These are phyloP conservation scores for Detonula confervacea DNA, from an alignment of 352 stramenopile species.

Conservation along the genomic window DNA sequence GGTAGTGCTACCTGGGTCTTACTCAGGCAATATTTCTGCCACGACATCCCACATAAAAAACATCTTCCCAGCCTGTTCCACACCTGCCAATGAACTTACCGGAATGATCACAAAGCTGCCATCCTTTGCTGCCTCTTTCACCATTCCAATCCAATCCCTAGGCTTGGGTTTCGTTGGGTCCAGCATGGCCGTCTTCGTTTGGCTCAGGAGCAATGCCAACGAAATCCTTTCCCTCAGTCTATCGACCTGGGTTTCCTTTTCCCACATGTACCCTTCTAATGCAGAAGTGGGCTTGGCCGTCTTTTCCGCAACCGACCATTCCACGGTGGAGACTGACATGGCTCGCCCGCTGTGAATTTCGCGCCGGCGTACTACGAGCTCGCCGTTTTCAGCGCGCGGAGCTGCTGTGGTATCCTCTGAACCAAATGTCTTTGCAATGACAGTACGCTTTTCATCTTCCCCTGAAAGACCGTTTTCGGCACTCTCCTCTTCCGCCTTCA, in stretches of 20 bases:
- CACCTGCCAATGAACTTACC: slow-evolving; percentile 28
- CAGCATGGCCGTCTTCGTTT: slow-evolving; percentile 59
- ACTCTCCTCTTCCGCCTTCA: slow-evolving; percentile 39
- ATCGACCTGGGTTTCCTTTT: slow-evolving; percentile 86
- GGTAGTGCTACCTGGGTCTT: too few relatives aligned
- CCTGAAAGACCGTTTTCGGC: slow-evolving; percentile 26
- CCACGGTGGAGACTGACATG: slow-evolving; percentile 76
- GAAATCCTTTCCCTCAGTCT: slow-evolving; percentile 73
- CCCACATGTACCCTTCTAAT: slow-evolving; percentile 94
- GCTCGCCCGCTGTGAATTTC: slow-evolving; percentile 80
- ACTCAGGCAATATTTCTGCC: too few relatives aligned
- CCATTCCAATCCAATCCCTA: slow-evolving; percentile 74
- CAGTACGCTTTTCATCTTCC: slow-evolving; percentile 41
- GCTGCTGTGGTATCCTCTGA: slow-evolving; percentile 43
- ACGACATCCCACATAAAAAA: too few relatives aligned
- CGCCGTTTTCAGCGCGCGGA: slow-evolving; percentile 68
- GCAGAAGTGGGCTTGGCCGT: slow-evolving; percentile 65
- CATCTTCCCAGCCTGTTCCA: too few relatives aligned
- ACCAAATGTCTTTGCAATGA: slow-evolving; percentile 32
- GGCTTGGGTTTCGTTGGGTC: slow-evolving; percentile 72
- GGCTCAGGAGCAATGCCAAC: slow-evolving; percentile 73
- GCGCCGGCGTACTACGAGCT: slow-evolving; percentile 74
- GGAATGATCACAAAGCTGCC: slow-evolving; percentile 80
- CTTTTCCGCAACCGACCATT: slow-evolving; percentile 84
- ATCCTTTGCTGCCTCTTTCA: slow-evolving; percentile 53